Base-by-base conservation (phyloP, 2,329 filamentous ascomycete species). In the Monilinia polystroma region DNA sequence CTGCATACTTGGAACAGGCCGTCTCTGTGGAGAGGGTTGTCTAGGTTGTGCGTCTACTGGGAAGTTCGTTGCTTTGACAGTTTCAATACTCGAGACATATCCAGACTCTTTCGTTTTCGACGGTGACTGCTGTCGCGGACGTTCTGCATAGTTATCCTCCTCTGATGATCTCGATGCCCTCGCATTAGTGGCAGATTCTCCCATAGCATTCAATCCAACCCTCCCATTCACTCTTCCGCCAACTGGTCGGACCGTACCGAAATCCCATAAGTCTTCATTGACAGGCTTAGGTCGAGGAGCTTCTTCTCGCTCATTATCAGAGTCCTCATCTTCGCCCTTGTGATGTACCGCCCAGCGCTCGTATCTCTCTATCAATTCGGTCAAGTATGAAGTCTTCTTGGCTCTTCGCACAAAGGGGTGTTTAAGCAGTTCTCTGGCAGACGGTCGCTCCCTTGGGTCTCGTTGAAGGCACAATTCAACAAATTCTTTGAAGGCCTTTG, bases 351-450 rank as follows among this genome's bases (percentile, higher is more conserved):
- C 87, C 92, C 93, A 99, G 69, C 93, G 86, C 76, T 90, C 90
- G 74, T 96, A 88, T 64, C 95, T 85, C 77, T 97, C 93, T 74
- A 99, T 98, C 66, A 99, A 82, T 79, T 99, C 95, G 1, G 95
- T 98, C 53, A 99, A 81, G 76, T 97, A 97, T n/a, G 90, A 95
- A 0, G 93, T 97, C 80, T 94, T 95, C 80, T 97, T 98, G 20
- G 94, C 95, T 73, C 88, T 89, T 71, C 91, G 88, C 68, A 99
- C 89, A 78, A 97, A 99, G 0, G 92, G 89, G 77, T 97, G 93
- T 74, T 91, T 91, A 55, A 98, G 81, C 64, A 99, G 80, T 57
- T 98, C 93, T 74, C 87, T 92, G 0, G 95, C 93, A 2, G 90
- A 90, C 0, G 94, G 94, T 68, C 95, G 84, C 74, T 97, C 93